Base-by-base conservation (phyloP, 2,329 filamentous ascomycete species). In the Microdochium bolleyi region DNA sequence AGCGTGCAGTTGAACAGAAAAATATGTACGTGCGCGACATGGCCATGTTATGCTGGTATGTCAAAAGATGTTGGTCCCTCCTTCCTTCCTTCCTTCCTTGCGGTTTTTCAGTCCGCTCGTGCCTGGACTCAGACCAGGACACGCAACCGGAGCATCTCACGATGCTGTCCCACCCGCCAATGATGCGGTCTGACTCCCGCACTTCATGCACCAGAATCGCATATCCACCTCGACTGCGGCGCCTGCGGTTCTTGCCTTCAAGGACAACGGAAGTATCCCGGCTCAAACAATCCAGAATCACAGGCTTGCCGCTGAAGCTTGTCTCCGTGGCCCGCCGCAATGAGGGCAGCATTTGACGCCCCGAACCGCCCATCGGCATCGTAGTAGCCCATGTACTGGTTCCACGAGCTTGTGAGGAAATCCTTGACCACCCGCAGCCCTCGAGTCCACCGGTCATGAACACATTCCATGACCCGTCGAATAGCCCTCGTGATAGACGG, bases 371-470 rank as follows among this genome's bases (percentile, higher is more conserved):
- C 41, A 21, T 38, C 22, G n/a, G 22, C 48, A 14, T 49, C 46
- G 46, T 44, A 9, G 21, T 52, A 52, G 21, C 46, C 32, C 51
- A 52, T 52, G 24, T 37, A 52, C 44, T 49, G 41, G 25, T 52
- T 44, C 51, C 51, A 49, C 30, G 24, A 25, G 10, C 22, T 21
- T n/a, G 16, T 22, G 21, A 48, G 14, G 25, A 13, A 46, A 8
- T 13, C 7, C 16, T 21, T 22, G 16, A 46, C 10, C 14, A 11
- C 24, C 24, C 41, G 32, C 19, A 52, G 19, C 2, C 22, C 21
- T 25, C 34, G 44, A 10, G 14, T 8, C 24, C n/a, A n/a, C 22
- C n/a, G 16, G 3, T 24, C 9, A 19, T 22, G 14, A 51, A 38
- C 19, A 27, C 22, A 22, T 30, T 32, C 16, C n/a, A 41, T 8